These are phyloP conservation scores for Persicaria tinctoria DNA, from an alignment of 148 eudicot species.

Conservation along the genomic window DNA sequence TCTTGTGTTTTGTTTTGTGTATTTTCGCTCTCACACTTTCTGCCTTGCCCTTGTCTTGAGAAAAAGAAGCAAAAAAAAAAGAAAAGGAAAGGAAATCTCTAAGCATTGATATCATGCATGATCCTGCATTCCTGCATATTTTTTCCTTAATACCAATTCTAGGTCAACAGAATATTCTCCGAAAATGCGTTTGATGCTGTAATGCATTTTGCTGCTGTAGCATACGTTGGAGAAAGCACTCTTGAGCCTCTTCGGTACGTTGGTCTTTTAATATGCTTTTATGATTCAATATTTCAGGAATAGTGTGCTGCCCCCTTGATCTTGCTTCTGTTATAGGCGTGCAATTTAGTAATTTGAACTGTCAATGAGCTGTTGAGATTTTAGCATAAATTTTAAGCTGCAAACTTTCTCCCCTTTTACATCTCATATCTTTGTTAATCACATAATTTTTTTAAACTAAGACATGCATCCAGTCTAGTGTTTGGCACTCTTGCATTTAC, in stretches of 20 bases:
- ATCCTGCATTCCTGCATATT: background rate
- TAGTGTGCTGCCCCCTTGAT: background rate
- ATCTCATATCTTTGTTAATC: background rate
- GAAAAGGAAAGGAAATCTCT: background rate
- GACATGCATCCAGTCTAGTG: background rate
- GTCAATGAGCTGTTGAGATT: background rate
- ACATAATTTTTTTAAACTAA: background rate
- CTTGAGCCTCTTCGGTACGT: conserved; percentile 75
- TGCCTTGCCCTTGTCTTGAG: background rate
- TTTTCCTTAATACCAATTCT: conserved; percentile 30
- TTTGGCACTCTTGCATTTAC: background rate
- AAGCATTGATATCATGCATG: background rate
- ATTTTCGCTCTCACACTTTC: background rate
- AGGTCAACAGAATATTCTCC: conserved; percentile 77
- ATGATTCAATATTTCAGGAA: background rate
- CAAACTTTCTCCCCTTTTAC: background rate
- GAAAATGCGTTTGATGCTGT: conserved; percentile 96
- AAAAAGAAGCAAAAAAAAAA: background rate
- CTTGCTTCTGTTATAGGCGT: background rate
- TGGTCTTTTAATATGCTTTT: background rate
- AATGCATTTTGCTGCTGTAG: conserved; percentile 95
- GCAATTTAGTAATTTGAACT: background rate
- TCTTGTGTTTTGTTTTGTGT: background rate
- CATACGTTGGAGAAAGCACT: conserved; percentile 98
- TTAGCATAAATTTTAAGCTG: too few relatives aligned